Base-by-base conservation (phyloP, 495 filamentous ascomycete species). In the Cercophora sp. region DNA sequence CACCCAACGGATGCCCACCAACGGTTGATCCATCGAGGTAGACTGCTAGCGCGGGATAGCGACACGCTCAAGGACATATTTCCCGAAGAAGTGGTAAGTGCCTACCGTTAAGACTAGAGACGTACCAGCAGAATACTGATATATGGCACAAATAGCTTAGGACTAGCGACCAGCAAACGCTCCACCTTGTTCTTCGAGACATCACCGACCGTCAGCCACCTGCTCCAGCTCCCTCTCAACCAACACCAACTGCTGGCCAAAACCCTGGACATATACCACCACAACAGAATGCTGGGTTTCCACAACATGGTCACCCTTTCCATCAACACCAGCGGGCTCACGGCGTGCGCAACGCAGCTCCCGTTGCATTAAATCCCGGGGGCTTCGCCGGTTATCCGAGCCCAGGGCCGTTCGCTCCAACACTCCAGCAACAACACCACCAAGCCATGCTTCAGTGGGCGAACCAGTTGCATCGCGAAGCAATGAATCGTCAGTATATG, bases 1-100 rank as follows among this genome's bases (percentile, higher is more conserved):
- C 79, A 73, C 8, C 81, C 85, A 25, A 44, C 72, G 2, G 69
- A 78, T 60, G 79, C 65, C 3, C 70, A 70, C 3, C 85, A 88
- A 59, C 73, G 85, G 9, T 61, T 91, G 36, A 88, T 89, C 22
- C 82, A 86, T 55, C 70, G 79, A 50, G 87, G 86, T 6, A 80
- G 79, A 42, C 65, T 80, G 27, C 70, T 89, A 16, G 52, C 65
- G 16, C 72, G 76, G 51, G 76, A 84, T 16, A 67, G 56, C 15
- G 73, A 75, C 23, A 84, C 75, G 0, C 69, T 91, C 61, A 56
- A 72, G 36, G 77, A 79, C 15, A 62, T 88, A 0, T 79, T 89
- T 58, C 76, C 76, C 3, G 67, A 75, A 42, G 66, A 78, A 24
- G 59, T 75, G 52, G 85, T 88, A 70, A 58, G 80, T 70, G 9